These are phyloP conservation scores for Ajuga reptans DNA, from an alignment of 305 asterid species.

Conservation along the genomic window DNA sequence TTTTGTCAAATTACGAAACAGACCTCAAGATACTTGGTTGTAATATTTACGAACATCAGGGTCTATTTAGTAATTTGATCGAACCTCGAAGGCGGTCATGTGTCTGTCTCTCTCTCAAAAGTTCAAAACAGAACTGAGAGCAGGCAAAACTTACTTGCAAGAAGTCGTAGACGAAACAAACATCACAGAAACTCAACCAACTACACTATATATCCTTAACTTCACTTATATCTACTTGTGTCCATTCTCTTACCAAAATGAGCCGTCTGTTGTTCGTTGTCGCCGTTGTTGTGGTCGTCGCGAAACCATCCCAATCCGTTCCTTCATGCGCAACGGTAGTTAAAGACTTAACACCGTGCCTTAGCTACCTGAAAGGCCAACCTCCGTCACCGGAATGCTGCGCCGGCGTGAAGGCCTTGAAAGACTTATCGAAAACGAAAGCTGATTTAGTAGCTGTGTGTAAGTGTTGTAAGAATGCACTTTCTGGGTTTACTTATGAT, in stretches of 20 bases:
- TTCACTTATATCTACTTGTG: neutral
- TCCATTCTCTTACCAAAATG: neutral
- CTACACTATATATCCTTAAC: neutral
- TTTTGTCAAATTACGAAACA: too few relatives aligned
- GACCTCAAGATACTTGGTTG: too few relatives aligned
- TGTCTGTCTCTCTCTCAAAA: neutral
- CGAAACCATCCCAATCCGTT: neutral
- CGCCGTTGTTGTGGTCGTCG: constrained; percentile 8
- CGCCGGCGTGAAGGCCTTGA: constrained; percentile 17
- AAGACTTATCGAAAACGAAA: neutral
- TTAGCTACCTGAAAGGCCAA: constrained; percentile 21
- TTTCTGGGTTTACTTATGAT: constrained; percentile 10
- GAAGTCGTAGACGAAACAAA: constrained; percentile 11
- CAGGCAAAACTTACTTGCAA: constrained; percentile 19
- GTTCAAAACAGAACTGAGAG: constrained; percentile 6
- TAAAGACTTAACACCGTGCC: constrained; percentile 12
- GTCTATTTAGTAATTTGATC: too few relatives aligned
- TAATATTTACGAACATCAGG: too few relatives aligned
- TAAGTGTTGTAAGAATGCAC: constrained; percentile 20
- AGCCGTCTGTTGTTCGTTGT: neutral
- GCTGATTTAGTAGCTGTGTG: constrained; percentile 21
- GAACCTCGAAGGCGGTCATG: too few relatives aligned
- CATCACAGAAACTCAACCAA: constrained; percentile 1
- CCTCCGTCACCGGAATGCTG: constrained; percentile 17
- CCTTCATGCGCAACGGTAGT: constrained; percentile 23